Percentiles rank a stretch among this genome's conserved stretches.
Conservation (phyloP, 2,329 filamentous ascomycete genomes). For the Myrmaecium sp. region DNA sequence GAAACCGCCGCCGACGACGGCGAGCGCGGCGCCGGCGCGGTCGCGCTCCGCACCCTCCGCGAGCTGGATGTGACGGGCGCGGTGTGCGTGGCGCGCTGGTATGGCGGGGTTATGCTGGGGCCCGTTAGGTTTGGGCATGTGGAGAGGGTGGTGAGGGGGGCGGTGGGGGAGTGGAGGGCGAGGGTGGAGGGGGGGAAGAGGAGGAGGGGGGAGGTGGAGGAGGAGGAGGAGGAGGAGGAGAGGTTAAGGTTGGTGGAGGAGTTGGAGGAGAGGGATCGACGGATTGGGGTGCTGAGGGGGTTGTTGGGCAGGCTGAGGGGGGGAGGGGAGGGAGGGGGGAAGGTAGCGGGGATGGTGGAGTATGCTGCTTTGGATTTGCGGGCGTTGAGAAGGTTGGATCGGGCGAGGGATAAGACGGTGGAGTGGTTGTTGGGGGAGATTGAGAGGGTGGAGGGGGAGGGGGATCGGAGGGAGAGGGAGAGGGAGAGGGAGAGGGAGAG, state of each 20-base stretch:
- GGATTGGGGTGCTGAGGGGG: slow-evolving; percentile 28
- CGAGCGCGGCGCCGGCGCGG: slow-evolving; percentile 33
- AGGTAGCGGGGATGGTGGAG: slow-evolving; percentile 14
- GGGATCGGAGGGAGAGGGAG: no score
- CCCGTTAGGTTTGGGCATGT: slow-evolving; percentile 37
- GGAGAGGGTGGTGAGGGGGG: slow-evolving; percentile 30
- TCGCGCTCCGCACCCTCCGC: slow-evolving; percentile 29
- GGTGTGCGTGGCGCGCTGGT: slow-evolving; percentile 38
- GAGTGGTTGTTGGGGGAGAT: slow-evolving; percentile 35
- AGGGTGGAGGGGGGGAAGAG: slow-evolving; percentile 12
- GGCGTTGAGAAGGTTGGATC: slow-evolving; percentile 25
- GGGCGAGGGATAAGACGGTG: slow-evolving; percentile 35
- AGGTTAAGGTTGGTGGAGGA: slow-evolving; percentile 21
- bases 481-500: no score
- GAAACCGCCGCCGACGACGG: slow-evolving; percentile 32
- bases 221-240: slow-evolving; percentile 18
- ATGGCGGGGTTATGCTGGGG: slow-evolving; percentile 35
- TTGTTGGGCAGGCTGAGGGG: slow-evolving; percentile 27
- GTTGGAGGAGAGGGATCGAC: slow-evolving; percentile 27
- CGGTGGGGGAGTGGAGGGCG: slow-evolving; percentile 25
- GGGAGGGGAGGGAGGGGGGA: slow-evolving; percentile 6
- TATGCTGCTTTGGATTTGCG: slow-evolving; percentile 27
- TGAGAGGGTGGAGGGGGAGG: slow-evolving; percentile 31
- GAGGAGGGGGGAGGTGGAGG: slow-evolving; percentile 12
- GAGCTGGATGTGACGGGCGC: slow-evolving; percentile 27